Evolutionary conservation across 306 rosid genomes (phyloP).

Genomic region (Begonia peltatifolia): DNA sequence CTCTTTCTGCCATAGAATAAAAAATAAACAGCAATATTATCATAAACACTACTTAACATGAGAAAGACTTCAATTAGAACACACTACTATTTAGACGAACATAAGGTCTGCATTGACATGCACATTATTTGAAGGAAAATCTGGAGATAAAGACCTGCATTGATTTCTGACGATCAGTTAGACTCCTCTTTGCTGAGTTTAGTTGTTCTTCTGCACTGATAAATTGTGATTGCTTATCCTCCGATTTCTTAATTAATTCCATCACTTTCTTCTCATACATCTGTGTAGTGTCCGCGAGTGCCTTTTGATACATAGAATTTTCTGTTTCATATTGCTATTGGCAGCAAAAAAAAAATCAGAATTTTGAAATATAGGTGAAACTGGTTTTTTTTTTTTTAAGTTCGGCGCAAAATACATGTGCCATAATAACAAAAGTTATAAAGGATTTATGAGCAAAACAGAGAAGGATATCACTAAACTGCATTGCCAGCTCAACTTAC

Average conservation of each 20-base stretch:
- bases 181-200: conserved; percentile 23
- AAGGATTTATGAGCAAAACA: too few species aligned
- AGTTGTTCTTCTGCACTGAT: conserved; percentile 28
- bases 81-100: background rate
- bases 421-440: background rate
- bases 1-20: conserved; percentile 29
- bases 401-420: background rate
- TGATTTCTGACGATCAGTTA: conserved; percentile 22
- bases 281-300: conserved; percentile 30
- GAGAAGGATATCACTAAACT: too few species aligned
- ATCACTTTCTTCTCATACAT: conserved; percentile 33
- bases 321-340: conserved; percentile 28
- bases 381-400: background rate
- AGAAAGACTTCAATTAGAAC: background rate
- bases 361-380: background rate
- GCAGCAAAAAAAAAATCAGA: conserved; percentile 6
- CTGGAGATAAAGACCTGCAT: conserved; percentile 18
- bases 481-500: too few species aligned
- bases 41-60: too few species aligned
- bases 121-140: background rate
- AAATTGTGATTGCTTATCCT: conserved; percentile 20
- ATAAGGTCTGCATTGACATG: background rate
- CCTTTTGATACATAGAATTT: conserved; percentile 23
- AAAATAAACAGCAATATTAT: background rate
- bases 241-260: conserved; percentile 27